Base-by-base conservation (phyloP, 129 eudicot species). In the Deinandra increscens region DNA sequence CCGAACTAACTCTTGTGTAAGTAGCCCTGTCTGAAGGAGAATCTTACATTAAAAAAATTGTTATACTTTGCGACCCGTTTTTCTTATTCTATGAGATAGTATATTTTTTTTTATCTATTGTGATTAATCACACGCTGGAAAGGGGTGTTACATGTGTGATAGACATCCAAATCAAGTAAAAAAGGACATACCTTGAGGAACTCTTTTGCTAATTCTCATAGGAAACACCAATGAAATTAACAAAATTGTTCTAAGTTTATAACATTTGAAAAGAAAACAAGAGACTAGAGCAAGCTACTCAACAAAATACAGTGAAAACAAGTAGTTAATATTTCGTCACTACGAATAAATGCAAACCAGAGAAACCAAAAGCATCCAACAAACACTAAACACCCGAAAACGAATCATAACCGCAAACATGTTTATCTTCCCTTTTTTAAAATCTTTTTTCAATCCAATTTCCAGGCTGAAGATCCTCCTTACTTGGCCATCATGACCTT, bases 401-500 rank as follows among this genome's bases (percentile, higher is more conserved):
- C 74, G 68, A 77, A 75, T 72, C 73, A 82, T 68, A 80, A 70
- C 76, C 69, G 69, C 78, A 74, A 78, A 69, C 66, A 51, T 80
- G 46, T 77, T 50, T 73, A 55, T 46, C 54, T 62, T 49, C 46
- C 5, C 36, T 71, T 72, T 38, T 51, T 56, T 26, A 29, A 11
- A 11, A 54, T 5, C 55, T 63, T 45, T 39, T 63, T 54, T 62
- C 23, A 74, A 48, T 50, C 48, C 51, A 54, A 68, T 60, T 20
- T 44, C 51, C 66, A 76, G 67, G 71, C 73, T 9, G 68, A 65
- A 62, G 76, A 39, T 69, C 62, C 87, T 69, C 62, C 87, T 87
- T 87, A 87, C 90, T 87, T 87, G 72, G 95, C 95, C 95, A 87
- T 87, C 95, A 87, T 87, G 73, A 87, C 90, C 76, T 87, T 87